A percentile compares a stretch with the other conserved stretches of the same genome.
Conservation (phyloP, 2,329 filamentous ascomycete species). For the Cercospora sp. region DNA sequence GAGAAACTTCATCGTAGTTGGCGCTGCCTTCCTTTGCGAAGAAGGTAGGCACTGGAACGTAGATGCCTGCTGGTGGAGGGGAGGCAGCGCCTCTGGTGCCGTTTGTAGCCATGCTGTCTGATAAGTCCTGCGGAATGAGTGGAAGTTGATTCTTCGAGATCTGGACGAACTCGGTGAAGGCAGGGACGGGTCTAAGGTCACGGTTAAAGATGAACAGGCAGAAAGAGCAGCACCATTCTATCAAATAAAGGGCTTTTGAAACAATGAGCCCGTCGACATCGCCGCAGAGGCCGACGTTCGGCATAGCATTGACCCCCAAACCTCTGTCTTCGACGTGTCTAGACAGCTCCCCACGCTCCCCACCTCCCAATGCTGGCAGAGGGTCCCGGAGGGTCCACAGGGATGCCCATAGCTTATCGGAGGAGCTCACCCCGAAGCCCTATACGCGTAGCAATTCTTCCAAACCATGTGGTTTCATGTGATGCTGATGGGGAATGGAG, state of each 20-base stretch:
- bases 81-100: slow-evolving; percentile 22
- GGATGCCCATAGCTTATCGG: neutral
- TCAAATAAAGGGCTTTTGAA: neutral
- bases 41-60: slow-evolving; percentile 64
- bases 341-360: slow-evolving; percentile 3
- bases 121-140: neutral
- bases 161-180: neutral
- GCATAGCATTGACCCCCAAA: slow-evolving; percentile 13
- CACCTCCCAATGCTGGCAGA: neutral
- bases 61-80: slow-evolving; percentile 56
- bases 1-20: slow-evolving; percentile 48
- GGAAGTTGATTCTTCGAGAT: neutral
- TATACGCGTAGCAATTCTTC: neutral
- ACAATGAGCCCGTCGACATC: neutral
- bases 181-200: neutral
- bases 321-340: neutral
- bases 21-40: slow-evolving; percentile 54
- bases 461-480: neutral
- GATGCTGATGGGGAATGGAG: neutral
- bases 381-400: neutral
- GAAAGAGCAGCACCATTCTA: neutral
- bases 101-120: slow-evolving; percentile 19
- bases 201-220: neutral
- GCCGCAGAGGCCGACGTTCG: slow-evolving; percentile 14
- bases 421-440: slow-evolving; percentile 10